Evolutionary conservation across 2,329 filamentous ascomycete genomes (phyloP), one percentile per base, ranked within the genome.

Genomic region (Graphiopsis chlorocephala): DNA sequence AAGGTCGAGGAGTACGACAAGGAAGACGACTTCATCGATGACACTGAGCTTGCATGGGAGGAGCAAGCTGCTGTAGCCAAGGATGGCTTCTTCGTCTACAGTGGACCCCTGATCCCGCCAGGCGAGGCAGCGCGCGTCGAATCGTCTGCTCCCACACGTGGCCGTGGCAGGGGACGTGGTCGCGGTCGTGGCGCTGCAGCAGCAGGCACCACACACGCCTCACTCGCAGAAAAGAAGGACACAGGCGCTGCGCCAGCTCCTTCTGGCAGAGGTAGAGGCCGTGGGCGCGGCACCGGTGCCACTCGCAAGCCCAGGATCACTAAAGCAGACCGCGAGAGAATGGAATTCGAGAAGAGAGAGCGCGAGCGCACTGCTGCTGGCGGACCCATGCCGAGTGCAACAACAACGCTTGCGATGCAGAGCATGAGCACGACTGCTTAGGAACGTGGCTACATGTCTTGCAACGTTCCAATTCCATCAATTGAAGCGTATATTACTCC

Each of bases 61-160:
- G 92, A 96, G 73, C 91, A 96, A 75, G 94, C 94, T 7, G 93
- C 94, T 4, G 93, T 95, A 55, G 94, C 92, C 70, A 92, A 94
- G 71, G 95, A 98, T 75, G 95, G 95, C 1, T 99, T 98, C 81
- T 99, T 98, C 76, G 95, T 99, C 1, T 99, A 97, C 78, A 96
- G 92, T 66, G 95, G 95, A 3, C 94, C 94, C 10, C 82, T 99
- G 55, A 86, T 98, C 25, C 90, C 90, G 5, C 93, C 96, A 78
- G 91, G 89, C 25, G 90, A 96, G 79, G 94, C 68, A 26, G 71
- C 72, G n/a, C 69, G 72, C 25, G 68, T 75, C 45, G 73, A 75
- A 56, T 70, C 71, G 2, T 73, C 67, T 3, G 62, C 68, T 15
- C 64, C 68, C n/a, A 65, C 65, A 12, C 66, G 68, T 17, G 72